Evolutionary conservation across 2,329 filamentous ascomycete genomes (phyloP), one percentile per base, ranked within the genome.

Genomic region (Graphium sp.): DNA sequence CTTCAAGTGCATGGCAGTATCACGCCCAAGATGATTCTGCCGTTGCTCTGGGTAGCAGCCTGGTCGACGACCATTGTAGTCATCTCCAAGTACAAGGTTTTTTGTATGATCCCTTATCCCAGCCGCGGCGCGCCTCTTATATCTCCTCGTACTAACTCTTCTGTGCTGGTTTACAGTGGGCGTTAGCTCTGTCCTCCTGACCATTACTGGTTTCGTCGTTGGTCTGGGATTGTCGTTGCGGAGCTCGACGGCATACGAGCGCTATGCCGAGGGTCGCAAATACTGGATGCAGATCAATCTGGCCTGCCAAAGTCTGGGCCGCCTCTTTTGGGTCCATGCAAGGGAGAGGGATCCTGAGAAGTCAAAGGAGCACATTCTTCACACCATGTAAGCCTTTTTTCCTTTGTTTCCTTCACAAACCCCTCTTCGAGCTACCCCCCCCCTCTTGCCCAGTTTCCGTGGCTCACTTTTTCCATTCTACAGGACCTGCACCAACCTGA

Each of bases 181-280:
- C 26, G 62, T 78, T 37, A 59, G 62, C 41, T 66, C 58, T 17
- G 57, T 77, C 18, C 58, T 84, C 13, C 60, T 85, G 30, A 84
- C 78, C 2, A 71, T 85, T 29, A 66, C 78, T 24, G 79, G 79
- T 74, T 84, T 85, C 55, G 74, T 85, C 34, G 77, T 85, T 47
- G 74, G 74, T 66, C 54, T 85, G 34, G 66, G 74, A n/a, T 61
- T 85, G 19, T 82, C 76, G 2, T 83, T 85, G 54, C 71, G 79
- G 33, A 79, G 66, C 36, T 74, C 75, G 3, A 81, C 77, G 6
- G 79, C 79, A 7, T 85, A 85, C 40, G 79, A 85, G 50, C 67
- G 76, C 39, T 74, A 72, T 44, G 60, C 58, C 22, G 73, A 78
- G 36, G 73, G 73, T 21, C 60, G 73, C 21, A 69, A 67, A 39